Base-by-base conservation (phyloP, 148 eudicot genomes). In the Vaccinium myrtillus region DNA sequence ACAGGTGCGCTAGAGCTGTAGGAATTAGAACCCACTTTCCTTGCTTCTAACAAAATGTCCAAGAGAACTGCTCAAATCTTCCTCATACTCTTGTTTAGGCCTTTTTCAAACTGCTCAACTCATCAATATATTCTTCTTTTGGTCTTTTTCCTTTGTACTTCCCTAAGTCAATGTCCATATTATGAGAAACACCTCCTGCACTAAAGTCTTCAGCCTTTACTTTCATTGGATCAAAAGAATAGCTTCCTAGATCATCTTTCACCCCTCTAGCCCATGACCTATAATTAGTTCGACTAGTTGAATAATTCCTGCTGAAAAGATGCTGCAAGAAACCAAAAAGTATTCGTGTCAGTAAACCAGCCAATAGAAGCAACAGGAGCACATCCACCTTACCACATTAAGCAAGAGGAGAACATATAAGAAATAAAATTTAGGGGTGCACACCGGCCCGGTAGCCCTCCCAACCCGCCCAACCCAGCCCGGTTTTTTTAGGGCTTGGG, bases 51-150 rank as follows among this genome's bases (percentile, higher is more conserved):
- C 91, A 83, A 87, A 8, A 84, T 4, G 87, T 58, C 87, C 88
- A 78, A 76, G n/a, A 79, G 69, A 75, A 82, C 81, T 80, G 85
- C 77, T 87, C 14, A 84, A 87, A 32, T 82, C 91, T 75, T 91
- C 93, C 21, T 85, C 88, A 23, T 83, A 88, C 82, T 94, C 98
- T 90, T 89, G 85, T 88, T 95, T 94, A 81, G 94, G 95, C 87
- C 92, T 27, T 93, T 84, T 93, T 94, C 46, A 88, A 87, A 85
- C 85, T 81, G 75, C 61, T 84, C 19, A 86, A 78, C 63, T 92
- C 92, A 39, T 90, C 95, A 56, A 80, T 51, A 78, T 86, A 83
- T 82, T 92, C 94, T 87, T 92, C 95, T 86, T 93, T 91, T 56
- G 98, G 98, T 82, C 82, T 87, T 87, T 90, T 90, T 59, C 87